Evolutionary conservation across 306 rosid genomes (phyloP).

Genomic region (Betula pendula): DNA sequence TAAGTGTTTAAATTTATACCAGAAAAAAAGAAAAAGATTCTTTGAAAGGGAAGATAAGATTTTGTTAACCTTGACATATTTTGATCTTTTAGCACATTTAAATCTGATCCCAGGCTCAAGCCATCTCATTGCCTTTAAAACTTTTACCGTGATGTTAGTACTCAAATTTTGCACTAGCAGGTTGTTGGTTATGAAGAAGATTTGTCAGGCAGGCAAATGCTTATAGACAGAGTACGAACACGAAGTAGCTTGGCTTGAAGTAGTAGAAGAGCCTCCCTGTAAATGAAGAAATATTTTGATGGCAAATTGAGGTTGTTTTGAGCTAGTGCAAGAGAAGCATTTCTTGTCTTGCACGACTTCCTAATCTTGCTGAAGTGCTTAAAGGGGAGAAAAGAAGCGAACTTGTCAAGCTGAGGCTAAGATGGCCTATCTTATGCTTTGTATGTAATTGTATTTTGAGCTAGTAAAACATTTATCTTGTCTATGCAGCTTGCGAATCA

Average conservation of each 20-base stretch:
- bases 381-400: slow-evolving; percentile 22
- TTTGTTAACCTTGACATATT: not conserved
- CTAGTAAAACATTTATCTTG: not conserved
- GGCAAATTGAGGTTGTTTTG: slow-evolving; percentile 20
- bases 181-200: slow-evolving; percentile 88
- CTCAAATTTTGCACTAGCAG: slow-evolving; percentile 46
- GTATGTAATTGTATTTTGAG: slow-evolving; percentile 9
- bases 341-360: slow-evolving; percentile 16
- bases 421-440: slow-evolving; percentile 20
- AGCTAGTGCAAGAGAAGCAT: slow-evolving; percentile 25
- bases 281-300: slow-evolving; percentile 3
- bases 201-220: slow-evolving; percentile 93
- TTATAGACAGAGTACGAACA: slow-evolving; percentile 75
- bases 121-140: slow-evolving; percentile 13
- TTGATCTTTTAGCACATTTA: not conserved
- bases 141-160: slow-evolving; percentile 22
- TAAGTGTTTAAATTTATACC: not conserved
- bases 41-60: not conserved
- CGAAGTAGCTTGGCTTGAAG: slow-evolving; percentile 60
- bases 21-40: no score
- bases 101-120: slow-evolving; percentile 18
- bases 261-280: not conserved
- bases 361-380: slow-evolving; percentile 12
- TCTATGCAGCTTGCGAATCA: not conserved
- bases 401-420: slow-evolving; percentile 25